Evolutionary conservation across 2,329 filamentous ascomycete species (phyloP).

Genomic region (Fusarium illudens): DNA sequence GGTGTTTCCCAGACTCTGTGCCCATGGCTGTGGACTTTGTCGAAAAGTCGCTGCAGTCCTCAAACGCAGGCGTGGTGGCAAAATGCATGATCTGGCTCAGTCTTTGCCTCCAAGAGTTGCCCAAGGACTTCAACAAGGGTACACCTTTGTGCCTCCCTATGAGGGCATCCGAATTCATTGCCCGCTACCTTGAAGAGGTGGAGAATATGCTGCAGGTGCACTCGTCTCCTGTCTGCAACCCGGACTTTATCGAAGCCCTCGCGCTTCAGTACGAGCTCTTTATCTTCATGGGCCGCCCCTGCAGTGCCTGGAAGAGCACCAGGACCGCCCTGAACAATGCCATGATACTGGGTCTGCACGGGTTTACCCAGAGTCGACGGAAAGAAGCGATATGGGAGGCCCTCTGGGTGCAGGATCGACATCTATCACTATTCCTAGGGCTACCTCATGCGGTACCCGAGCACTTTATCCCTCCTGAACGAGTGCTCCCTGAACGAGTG

Average conservation of each 20-base stretch:
- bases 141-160: conserved; percentile 43
- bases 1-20: background rate
- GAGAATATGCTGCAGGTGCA: background rate
- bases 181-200: background rate
- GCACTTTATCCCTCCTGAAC: background rate
- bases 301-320: conserved; percentile 61
- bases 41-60: background rate
- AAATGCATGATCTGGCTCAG: conserved; percentile 55
- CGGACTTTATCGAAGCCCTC: conserved; percentile 63
- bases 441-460: conserved; percentile 16
- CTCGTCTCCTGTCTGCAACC: conserved; percentile 39
- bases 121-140: conserved; percentile 43
- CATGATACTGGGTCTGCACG: conserved; percentile 59
- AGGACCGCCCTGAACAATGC: conserved; percentile 61
- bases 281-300: conserved; percentile 63
- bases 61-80: conserved; percentile 7
- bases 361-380: conserved; percentile 41
- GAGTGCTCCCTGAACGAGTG: too few relatives aligned
- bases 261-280: conserved; percentile 61
- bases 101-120: conserved; percentile 53
- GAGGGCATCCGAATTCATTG: conserved; percentile 37
- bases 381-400: conserved; percentile 51
- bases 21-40: background rate
- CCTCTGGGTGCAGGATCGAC: conserved; percentile 56
- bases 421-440: conserved; percentile 19